Base-by-base conservation (phyloP, 305 asterid genomes). In the Nicotiana rustica region DNA sequence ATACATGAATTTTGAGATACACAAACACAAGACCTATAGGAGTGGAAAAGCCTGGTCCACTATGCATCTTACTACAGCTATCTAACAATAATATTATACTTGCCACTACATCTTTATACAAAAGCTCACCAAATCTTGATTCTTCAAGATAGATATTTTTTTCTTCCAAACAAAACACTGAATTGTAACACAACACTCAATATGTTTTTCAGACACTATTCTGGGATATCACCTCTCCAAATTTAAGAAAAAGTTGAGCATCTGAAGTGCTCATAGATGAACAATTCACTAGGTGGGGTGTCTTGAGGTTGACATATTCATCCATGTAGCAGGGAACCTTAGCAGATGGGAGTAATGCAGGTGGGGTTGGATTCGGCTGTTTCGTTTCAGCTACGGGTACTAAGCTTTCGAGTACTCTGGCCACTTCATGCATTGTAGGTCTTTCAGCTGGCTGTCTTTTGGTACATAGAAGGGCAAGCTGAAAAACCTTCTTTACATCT, bases 391-490 rank as follows among this genome's bases (percentile, higher is more conserved):
- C 69, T 1, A 85, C 78, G 0, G 94, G 93, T 62, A 85, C 79
- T 65, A 96, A 80, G 70, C 93, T 89, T 17, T 90, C 92, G 0
- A 96, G 93, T 0, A 96, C 98, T 6, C 98, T 88, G 17, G 92
- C 96, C 3, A 95, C 98, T 68, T 96, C 97, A 1, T 96, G 98
- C 99, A 95, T 96, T 0, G 94, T 89, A 6, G 99, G 99, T 88
- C 99, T 85, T 80, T 94, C 99, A 0, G 86, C 85, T 2, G 97
- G 98, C 85, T 91, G 98, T 29, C 92, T 86, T 90, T 92, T 96
- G 59, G 96, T 88, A 93, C 99, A 96, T 10, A 96, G 84, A 18
- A 96, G 98, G 2, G 98, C 98, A 5, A 96, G 98, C 84, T 96
- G 99, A 25, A 96, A 96, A 14, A 95, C 95, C 86, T 96, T 96